Evolutionary conservation across 2,329 filamentous ascomycete genomes (phyloP), one percentile per base, ranked within the genome.

Genomic region (Xylariaceae sp.): DNA sequence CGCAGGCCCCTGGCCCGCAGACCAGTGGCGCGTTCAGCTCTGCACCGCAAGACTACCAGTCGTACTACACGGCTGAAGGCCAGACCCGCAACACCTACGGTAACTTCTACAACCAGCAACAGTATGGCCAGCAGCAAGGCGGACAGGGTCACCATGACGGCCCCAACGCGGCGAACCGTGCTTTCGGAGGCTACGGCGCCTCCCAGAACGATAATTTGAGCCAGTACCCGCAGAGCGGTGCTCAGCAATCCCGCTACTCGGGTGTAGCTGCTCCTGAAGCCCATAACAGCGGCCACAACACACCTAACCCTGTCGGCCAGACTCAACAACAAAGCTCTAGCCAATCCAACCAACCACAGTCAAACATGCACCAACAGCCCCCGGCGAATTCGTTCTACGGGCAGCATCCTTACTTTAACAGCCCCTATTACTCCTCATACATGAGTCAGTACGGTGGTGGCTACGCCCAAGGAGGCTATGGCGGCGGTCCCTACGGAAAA

Each of bases 201-300:
- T 63, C 67, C 43, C 82, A 68, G 67, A 74, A 53, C 64, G 76
- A 77, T 57, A 80, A 71, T 55, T 65, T 72, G 52, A 76, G 69
- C 65, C 80, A 72, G 51, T 88, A 87, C 56, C 78, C 82, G 24
- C 85, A 89, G 57, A 84, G 78, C 56, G 82, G 80, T 47, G 81
- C 80, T 51, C 79, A 63, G 56, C 72, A 70, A 44, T 72, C 75
- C 4, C 72, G 77, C 33, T 80, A 79, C 28, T 70, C 70, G 19
- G 66, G 64, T 44, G 66, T 65, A 29, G 61, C 68, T 19, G 63
- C 70, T 39, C 68, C 77, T 42, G 87, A 94, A 35, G 73, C 75
- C 41, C 84, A 88, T 52, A 87, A 82, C 65, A 94, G 87, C 56
- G 90, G 88, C 28, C 83, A 92, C 58, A 90, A 83, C 51, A 95